These are phyloP conservation scores for Lactarius deliciosus DNA, from an alignment of 768 basidiomycete genomes.

Conservation along the genomic window DNA sequence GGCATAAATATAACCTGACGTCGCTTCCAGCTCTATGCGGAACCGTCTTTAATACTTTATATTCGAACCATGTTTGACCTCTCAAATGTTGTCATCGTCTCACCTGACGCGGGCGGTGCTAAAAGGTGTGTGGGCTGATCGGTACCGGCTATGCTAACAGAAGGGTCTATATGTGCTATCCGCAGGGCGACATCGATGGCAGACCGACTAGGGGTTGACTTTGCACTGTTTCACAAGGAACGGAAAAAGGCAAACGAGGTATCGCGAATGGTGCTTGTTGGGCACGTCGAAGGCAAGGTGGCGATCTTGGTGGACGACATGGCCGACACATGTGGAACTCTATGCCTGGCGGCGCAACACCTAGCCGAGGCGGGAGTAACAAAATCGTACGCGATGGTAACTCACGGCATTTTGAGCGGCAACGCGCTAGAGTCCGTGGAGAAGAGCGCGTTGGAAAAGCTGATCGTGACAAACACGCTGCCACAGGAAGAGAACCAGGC, in stretches of 20 bases:
- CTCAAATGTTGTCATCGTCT: constrained; percentile 88
- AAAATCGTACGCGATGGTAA: constrained; percentile 89
- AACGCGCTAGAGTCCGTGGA: constrained; percentile 75
- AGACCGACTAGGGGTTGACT: constrained; percentile 93
- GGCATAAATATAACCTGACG: constrained; percentile 25
- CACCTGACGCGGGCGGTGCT: constrained; percentile 97
- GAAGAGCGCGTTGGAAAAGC: constrained; percentile 78
- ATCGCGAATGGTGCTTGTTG: constrained; percentile 93
- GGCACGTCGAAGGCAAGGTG: constrained; percentile 86
- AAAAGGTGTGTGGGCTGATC: constrained; percentile 63
- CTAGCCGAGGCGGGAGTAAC: constrained; percentile 85
- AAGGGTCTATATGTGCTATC: not conserved
- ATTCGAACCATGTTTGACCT: constrained; percentile 90
- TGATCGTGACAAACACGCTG: constrained; percentile 98
- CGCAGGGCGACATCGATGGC: constrained; percentile 94
- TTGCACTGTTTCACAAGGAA: constrained; percentile 99
- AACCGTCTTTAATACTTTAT: constrained; percentile 92
- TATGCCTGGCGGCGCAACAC: constrained; percentile 87
- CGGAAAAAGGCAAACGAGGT: constrained; percentile 96
- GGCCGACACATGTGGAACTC: constrained; percentile 95
- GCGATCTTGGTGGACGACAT: constrained; percentile 99
- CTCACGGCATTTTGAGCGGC: constrained; percentile 94
- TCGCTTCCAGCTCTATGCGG: constrained; percentile 78
- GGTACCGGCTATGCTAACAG: not conserved
- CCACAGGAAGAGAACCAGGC: constrained; percentile 81